Conservation (phyloP, 768 basidiomycete genomes). For the Tremella fuciformis region DNA sequence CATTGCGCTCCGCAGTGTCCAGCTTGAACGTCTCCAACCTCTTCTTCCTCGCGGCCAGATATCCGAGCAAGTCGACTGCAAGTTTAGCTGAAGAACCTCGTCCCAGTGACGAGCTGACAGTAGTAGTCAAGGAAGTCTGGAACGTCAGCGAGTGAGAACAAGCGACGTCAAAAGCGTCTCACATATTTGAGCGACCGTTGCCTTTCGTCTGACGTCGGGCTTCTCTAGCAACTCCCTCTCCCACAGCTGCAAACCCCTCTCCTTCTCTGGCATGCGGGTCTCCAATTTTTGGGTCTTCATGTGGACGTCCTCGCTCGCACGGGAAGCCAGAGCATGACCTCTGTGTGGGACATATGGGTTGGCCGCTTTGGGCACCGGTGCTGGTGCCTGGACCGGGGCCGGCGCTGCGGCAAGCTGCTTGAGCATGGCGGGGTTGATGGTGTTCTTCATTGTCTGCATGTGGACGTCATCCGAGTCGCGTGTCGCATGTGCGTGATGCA, state of each 20-base stretch:
- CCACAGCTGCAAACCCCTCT: slow-evolving; percentile 60
- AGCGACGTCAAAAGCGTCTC: slow-evolving; percentile 21
- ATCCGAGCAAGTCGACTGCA: slow-evolving; percentile 75
- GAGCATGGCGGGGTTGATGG: slow-evolving; percentile 44
- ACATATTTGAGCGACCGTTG: slow-evolving; percentile 97
- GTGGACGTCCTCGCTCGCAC: slow-evolving; percentile 45
- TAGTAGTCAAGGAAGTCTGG: slow-evolving; percentile 94
- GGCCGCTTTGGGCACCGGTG: background rate
- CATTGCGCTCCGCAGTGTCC: slow-evolving; percentile 66
- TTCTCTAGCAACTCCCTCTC: slow-evolving; percentile 80
- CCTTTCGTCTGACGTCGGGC: slow-evolving; percentile 85
- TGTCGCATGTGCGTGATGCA: slow-evolving; percentile 9
- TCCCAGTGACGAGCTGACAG: slow-evolving; percentile 52
- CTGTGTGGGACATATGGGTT: slow-evolving; percentile 29
- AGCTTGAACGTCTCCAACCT: slow-evolving; percentile 76
- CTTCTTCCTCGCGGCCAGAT: slow-evolving; percentile 79
- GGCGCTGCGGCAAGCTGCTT: slow-evolving; percentile 36
- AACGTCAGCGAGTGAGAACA: slow-evolving; percentile 2
- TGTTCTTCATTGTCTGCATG: slow-evolving; percentile 71
- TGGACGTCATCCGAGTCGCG: slow-evolving; percentile 59
- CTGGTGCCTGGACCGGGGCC: slow-evolving; percentile 6
- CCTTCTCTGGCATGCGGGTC: slow-evolving; percentile 25
- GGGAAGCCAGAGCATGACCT: slow-evolving; percentile 8
- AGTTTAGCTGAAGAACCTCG: slow-evolving; percentile 10
- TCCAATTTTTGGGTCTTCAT: slow-evolving; percentile 47